Conservation (phyloP, 495 filamentous ascomycete genomes). For the Cercophora scortea region DNA sequence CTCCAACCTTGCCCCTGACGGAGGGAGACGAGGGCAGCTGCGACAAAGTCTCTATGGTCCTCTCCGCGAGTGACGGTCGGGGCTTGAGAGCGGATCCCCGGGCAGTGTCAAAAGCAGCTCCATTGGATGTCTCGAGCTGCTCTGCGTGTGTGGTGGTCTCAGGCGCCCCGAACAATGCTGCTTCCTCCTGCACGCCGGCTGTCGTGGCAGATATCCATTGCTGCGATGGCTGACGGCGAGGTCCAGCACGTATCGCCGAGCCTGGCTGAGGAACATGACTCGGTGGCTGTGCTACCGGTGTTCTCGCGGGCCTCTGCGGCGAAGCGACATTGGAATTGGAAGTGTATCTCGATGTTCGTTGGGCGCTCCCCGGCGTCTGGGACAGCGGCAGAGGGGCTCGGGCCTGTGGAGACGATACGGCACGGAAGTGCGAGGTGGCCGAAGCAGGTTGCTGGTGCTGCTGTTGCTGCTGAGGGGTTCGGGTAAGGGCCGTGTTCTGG, state of each 20-base stretch:
- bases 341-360: slow-evolving; percentile 7
- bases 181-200: not conserved
- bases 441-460: not conserved
- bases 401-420: slow-evolving; percentile 17
- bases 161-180: not conserved
- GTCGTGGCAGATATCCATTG: slow-evolving; percentile 22
- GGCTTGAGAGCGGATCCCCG: slow-evolving; percentile 17
- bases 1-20: slow-evolving; percentile 24
- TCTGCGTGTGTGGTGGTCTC: not conserved
- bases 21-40: slow-evolving; percentile 41
- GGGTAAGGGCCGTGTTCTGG: not conserved
- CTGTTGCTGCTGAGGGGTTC: not conserved
- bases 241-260: slow-evolving; percentile 5
- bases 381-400: not conserved
- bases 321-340: slow-evolving; percentile 2
- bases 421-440: slow-evolving; percentile 7
- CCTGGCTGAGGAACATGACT: slow-evolving; percentile 3
- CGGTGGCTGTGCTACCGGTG: not conserved
- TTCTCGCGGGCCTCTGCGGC: slow-evolving; percentile 2
- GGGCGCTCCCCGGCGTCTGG: slow-evolving; percentile 2
- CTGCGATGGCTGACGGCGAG: slow-evolving; percentile 14
- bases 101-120: slow-evolving; percentile 5
- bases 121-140: not conserved
- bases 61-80: slow-evolving; percentile 33
- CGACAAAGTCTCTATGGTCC: slow-evolving; percentile 41